Conservation (phyloP, 306 rosid species). For the Potentilla sterilis region DNA sequence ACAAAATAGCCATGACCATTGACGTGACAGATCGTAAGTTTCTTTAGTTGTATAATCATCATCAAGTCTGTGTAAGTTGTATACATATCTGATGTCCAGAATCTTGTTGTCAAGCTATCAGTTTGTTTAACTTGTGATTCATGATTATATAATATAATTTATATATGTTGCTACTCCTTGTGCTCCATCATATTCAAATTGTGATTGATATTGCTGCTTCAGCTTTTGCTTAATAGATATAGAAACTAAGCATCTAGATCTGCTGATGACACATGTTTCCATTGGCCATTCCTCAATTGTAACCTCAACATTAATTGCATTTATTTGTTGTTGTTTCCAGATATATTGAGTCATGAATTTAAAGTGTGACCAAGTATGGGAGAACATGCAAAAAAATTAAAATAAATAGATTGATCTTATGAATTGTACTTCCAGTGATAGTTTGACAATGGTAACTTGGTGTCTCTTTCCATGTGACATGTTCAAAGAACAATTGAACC, state of each 20-base stretch:
- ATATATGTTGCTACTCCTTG: background rate
- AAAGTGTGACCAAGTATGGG: background rate
- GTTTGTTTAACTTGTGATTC: background rate
- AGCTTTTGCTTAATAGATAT: background rate
- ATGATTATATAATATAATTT: background rate
- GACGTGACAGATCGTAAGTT: conserved; percentile 87
- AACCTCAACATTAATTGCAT: background rate
- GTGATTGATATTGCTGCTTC: background rate
- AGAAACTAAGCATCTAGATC: background rate
- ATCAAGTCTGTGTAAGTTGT: background rate
- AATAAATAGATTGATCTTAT: background rate
- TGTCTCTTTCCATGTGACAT: background rate
- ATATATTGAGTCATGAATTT: background rate
- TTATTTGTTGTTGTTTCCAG: background rate
- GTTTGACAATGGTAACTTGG: background rate
- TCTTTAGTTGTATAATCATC: background rate
- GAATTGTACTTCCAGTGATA: background rate
- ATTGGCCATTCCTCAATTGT: background rate
- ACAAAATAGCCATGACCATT: conserved; percentile 86
- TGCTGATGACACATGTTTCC: background rate
- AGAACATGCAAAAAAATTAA: background rate
- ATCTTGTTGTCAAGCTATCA: background rate
- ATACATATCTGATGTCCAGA: background rate
- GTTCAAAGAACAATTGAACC: background rate
- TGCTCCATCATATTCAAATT: background rate